Evolutionary conservation across 306 rosid genomes (phyloP), one percentile per base, ranked within the genome.

Genomic region (Casuarina equisetifolia): DNA sequence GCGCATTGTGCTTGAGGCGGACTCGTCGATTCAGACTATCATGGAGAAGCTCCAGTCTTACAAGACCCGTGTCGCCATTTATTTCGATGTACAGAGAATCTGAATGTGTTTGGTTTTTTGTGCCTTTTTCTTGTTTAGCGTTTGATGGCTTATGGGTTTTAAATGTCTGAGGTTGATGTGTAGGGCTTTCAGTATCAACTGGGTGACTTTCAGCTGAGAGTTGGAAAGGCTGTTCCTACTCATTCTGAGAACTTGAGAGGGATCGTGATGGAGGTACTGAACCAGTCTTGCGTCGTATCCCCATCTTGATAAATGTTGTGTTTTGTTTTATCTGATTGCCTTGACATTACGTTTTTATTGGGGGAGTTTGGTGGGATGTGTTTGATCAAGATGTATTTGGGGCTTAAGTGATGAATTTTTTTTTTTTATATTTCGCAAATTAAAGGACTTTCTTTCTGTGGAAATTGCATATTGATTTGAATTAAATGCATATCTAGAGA

Each of bases 11-110:
- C 74, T 94, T 0, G 97, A 94, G 79, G 97, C 92, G 6, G 95
- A 94, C 80, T 90, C 92, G 17, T 67, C 98, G 0, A 94, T 92
- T 80, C 86, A 88, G 80, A 81, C 80, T 9, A 90, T 95, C 39
- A 92, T 92, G 97, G 99, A 95, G 86, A 95, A 92, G 55, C 78
- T 92, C 74, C 99, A 95, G 90, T 95, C 99, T 39, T 95, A 92
- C 81, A 91, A 90, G 82, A 84, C 88, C 50, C 91, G 87, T 69
- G 87, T 92, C 20, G 88, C 96, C 0, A 96, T 95, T 59, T 79
- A 87, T 88, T 92, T 95, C 49, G 99, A 95, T 92, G 96, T 91
- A 5, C 4, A 17, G 5, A 40, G 13, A 17, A 16, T 66, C 42
- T n/a, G 20, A 39, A 39, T 2, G 13, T 48, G n/a, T 66, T 76